Evolutionary conservation across 73 alveolate species (phyloP), one percentile per base, ranked within the genome.

Genomic region (Blepharisma stoltei): DNA sequence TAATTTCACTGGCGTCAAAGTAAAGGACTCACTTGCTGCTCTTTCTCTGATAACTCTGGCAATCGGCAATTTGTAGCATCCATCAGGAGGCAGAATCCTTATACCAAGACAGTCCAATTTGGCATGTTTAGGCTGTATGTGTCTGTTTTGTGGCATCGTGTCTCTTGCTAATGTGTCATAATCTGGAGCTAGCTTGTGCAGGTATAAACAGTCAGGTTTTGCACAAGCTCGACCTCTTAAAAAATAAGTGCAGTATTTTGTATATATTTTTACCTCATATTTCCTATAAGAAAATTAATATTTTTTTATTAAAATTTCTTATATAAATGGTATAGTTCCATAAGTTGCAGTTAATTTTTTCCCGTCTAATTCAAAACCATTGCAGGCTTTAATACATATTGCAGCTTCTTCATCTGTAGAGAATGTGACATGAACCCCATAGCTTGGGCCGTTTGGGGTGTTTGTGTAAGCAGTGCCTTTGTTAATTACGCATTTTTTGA

Each of bases 261-360:
- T 93, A n/a, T n/a, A n/a, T n/a, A n/a, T n/a, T n/a, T n/a, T n/a
- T n/a, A n/a, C n/a, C n/a, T n/a, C n/a, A n/a, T n/a, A n/a, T n/a
- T n/a, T n/a, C n/a, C n/a, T n/a, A n/a, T n/a, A n/a, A n/a, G n/a
- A n/a, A n/a, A n/a, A n/a, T n/a, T n/a, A n/a, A n/a, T n/a, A n/a
- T n/a, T n/a, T n/a, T n/a, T n/a, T n/a, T n/a, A n/a, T n/a, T n/a
- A n/a, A n/a, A n/a, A n/a, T n/a, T n/a, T n/a, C n/a, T n/a, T n/a
- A n/a, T n/a, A n/a, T n/a, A n/a, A n/a, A n/a, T n/a, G n/a, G n/a
- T 7, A 97, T 93, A 20, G 97, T 87, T 6, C 98, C 98, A 80
- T 82, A 93, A 68, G 93, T 87, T 9, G 95, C 97, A 78, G 90
- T 88, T 48, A 93, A 83, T 68, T 76, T 76, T 55, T 90, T 85